Percentiles rank a stretch among this genome's conserved stretches.
These are phyloP conservation scores for Solanum chmielewskii DNA, from an alignment of 257 asterid species.

Conservation along the genomic window DNA sequence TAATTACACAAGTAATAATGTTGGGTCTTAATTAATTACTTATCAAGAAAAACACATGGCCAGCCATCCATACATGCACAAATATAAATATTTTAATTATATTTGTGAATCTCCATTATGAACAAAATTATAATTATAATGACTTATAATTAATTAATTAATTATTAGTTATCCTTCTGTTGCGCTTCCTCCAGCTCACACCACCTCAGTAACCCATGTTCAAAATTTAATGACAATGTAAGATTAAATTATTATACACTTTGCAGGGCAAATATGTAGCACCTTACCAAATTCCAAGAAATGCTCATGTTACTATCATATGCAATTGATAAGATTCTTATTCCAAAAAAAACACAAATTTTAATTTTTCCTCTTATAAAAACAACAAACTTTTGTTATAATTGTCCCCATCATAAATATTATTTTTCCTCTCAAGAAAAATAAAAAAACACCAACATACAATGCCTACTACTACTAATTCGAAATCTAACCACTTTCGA, in stretches of 20 bases:
- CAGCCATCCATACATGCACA: neutral
- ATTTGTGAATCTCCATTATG: neutral
- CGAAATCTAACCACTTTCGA: neutral
- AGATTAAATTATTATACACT: neutral
- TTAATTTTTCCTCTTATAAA: neutral
- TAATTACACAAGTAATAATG: neutral
- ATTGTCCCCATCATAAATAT: neutral
- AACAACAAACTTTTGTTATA: neutral
- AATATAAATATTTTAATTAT: neutral
- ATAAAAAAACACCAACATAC: neutral
- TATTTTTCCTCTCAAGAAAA: neutral
- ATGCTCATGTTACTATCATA: slow-evolving; percentile 4
- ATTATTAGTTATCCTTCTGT: neutral
- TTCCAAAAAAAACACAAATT: neutral
- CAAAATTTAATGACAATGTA: neutral
- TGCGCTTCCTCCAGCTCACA: neutral
- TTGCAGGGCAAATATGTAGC: neutral
- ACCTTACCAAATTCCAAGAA: slow-evolving; percentile 1
- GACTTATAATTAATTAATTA: neutral
- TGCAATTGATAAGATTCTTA: slow-evolving; percentile 1
- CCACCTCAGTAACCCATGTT: neutral
- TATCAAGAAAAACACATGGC: neutral
- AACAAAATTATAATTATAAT: neutral
- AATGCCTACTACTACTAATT: neutral
- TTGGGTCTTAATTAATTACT: neutral